phyloP scores from a whole-genome alignment of 306 rosid species.

The Fragaria iinumae region DNA sequence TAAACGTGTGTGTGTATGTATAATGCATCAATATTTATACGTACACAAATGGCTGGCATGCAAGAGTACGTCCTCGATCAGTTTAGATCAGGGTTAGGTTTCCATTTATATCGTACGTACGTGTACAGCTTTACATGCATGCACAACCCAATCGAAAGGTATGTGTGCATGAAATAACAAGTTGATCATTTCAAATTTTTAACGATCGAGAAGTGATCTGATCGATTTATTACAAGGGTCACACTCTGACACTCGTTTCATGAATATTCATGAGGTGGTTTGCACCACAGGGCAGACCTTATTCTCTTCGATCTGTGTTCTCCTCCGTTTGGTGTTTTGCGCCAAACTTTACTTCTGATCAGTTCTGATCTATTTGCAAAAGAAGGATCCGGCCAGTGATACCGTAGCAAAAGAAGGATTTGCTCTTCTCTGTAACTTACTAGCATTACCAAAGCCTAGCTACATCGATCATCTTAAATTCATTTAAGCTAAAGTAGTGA shows the following conservation, averaged over 20 bases:
- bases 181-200: background rate
- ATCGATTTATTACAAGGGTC: background rate
- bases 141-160: background rate
- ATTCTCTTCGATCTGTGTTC: background rate
- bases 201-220: background rate
- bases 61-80: background rate
- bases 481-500: background rate
- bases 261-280: background rate
- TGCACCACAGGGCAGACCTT: background rate
- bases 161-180: background rate
- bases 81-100: background rate
- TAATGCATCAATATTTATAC: background rate
- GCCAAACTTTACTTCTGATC: background rate
- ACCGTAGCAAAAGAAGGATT: no score
- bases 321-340: background rate
- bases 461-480: background rate
- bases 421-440: no score
- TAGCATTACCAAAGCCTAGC: no score
- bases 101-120: background rate
- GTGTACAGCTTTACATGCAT: background rate
- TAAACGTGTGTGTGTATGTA: no score
- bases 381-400: no score
- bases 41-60: background rate
- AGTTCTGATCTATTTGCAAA: background rate
- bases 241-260: background rate